Conservation (phyloP, 768 basidiomycete species). For the Mycena albidolilacea region DNA sequence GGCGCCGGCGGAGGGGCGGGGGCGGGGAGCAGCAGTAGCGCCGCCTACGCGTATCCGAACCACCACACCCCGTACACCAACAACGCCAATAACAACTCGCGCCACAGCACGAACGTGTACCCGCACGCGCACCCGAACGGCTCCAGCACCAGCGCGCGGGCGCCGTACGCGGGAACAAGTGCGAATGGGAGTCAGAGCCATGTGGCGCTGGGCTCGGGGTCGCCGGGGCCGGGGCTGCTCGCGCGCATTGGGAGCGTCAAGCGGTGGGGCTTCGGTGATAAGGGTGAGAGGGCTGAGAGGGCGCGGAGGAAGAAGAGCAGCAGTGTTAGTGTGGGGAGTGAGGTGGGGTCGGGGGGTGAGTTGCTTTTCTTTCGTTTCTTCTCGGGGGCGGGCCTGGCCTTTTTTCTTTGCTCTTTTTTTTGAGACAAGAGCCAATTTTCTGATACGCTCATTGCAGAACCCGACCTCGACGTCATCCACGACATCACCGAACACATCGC, state of each 20-base stretch:
- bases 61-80: too few relatives aligned
- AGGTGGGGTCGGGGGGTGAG: conserved; percentile 21
- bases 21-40: neutral
- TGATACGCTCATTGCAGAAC: neutral
- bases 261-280: conserved; percentile 58
- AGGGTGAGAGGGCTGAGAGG: neutral
- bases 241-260: conserved; percentile 74
- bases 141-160: neutral
- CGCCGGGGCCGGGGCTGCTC: conserved; percentile 47
- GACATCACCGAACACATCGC: conserved; percentile 30
- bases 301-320: conserved; percentile 42
- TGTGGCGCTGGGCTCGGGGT: conserved; percentile 14
- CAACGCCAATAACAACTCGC: too few relatives aligned
- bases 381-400: neutral
- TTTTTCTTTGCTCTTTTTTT: too few relatives aligned
- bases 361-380: neutral
- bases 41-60: neutral
- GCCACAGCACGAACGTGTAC: neutral
- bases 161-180: conserved; percentile 42
- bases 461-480: conserved; percentile 33
- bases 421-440: too few relatives aligned
- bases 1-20: neutral
- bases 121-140: neutral
- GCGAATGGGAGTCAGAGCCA: conserved; percentile 27
- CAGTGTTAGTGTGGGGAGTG: conserved; percentile 39